Conservation (phyloP, 179 eudicot genomes). For the Silene vulgaris region DNA sequence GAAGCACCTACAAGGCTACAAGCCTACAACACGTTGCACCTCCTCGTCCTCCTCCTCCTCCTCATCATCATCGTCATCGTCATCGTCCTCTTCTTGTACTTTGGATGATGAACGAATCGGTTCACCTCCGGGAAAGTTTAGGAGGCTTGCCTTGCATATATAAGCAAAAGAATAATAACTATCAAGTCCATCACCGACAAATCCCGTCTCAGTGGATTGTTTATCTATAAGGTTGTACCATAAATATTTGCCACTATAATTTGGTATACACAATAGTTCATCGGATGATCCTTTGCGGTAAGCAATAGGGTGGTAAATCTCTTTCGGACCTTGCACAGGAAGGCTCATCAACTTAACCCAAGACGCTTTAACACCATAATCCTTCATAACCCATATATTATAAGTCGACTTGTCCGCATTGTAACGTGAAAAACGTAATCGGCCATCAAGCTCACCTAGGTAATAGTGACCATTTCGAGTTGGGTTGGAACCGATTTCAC, state of each 20-base stretch:
- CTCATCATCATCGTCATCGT: neutral
- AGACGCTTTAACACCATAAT: conserved; percentile 10
- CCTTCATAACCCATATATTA: conserved; percentile 5
- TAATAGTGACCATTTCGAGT: neutral
- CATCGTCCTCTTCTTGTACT: neutral
- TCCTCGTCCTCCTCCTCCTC: no score
- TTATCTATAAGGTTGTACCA: no score
- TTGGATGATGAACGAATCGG: neutral
- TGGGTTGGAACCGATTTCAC: neutral
- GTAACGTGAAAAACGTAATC: neutral
- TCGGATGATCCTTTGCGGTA: no score
- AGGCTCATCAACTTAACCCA: conserved; percentile 2
- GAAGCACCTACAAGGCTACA: no score
- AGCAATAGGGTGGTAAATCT: no score
- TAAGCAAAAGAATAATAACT: neutral
- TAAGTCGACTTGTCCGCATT: neutral
- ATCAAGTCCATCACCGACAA: no score
- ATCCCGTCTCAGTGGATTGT: no score
- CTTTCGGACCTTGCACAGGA: no score
- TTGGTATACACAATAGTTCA: no score
- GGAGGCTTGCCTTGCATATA: neutral
- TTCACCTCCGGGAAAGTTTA: neutral
- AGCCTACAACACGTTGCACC: no score
- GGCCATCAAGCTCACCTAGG: neutral
- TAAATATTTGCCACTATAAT: no score